phyloP scores from a whole-genome alignment of 768 basidiomycete genomes.

The Cyclocybe aegerita region DNA sequence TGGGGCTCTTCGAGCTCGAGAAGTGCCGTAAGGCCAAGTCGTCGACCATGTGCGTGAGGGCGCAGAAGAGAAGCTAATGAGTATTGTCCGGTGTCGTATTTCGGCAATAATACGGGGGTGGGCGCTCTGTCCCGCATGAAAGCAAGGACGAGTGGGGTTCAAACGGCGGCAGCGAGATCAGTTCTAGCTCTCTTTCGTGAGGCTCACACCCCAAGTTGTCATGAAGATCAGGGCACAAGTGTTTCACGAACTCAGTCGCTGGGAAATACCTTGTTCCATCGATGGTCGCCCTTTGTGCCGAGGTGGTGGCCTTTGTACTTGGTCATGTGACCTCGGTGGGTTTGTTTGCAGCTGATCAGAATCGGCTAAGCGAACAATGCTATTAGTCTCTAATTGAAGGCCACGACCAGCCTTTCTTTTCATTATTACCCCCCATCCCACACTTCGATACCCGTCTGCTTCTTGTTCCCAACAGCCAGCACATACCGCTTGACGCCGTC shows the following conservation, averaged over 20 bases:
- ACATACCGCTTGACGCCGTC: slow-evolving; percentile 12
- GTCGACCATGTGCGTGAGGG: too few species aligned
- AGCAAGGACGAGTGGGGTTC: background rate
- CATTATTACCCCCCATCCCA: slow-evolving; percentile 5
- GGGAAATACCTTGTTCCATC: slow-evolving; percentile 25
- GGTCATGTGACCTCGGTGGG: slow-evolving; percentile 8
- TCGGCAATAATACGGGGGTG: too few species aligned
- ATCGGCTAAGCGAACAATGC: slow-evolving; percentile 28
- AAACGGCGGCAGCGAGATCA: background rate
- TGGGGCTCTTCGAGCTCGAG: too few species aligned
- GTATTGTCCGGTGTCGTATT: too few species aligned
- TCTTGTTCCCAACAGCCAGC: slow-evolving; percentile 8
- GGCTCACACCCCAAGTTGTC: slow-evolving; percentile 11
- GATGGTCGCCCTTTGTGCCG: slow-evolving; percentile 11
- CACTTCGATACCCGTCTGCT: slow-evolving; percentile 1
- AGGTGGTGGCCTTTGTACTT: slow-evolving; percentile 11
- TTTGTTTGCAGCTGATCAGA: slow-evolving; percentile 10
- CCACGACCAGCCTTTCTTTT: slow-evolving; percentile 1
- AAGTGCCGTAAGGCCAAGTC: too few species aligned
- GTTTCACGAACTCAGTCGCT: slow-evolving; percentile 8
- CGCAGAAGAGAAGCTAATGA: too few species aligned
- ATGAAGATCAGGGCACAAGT: slow-evolving; percentile 8
- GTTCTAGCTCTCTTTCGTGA: background rate
- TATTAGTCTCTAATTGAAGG: too few species aligned
- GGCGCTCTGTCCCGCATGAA: too few species aligned